Base-by-base conservation (phyloP, 192 early-diverging fungal species). In the Coemansia sp. region DNA sequence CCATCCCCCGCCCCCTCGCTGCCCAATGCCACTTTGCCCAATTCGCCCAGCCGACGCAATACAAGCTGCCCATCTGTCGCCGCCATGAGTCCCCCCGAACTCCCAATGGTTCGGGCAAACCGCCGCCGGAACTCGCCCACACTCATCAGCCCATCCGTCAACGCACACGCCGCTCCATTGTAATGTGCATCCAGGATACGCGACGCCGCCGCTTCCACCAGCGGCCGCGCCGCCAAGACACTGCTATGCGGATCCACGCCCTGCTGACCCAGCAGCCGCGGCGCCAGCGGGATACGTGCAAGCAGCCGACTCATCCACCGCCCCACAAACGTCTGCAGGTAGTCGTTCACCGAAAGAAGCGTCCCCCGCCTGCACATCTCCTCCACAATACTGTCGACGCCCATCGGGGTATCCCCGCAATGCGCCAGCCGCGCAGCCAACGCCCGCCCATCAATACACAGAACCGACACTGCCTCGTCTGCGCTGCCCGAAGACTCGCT, bases 381-480 rank as follows among this genome's bases (percentile, higher is more conserved):
- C 1, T 42, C 51, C 9, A 62, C 36, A 7, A 57, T 34, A 6
- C 20, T 18, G 28, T 54, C 60, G 19, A 70, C 46, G 0, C 54
- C 67, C 42, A 46, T 53, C 18, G 67, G 67, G 14, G 60, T 70
- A 47, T 70, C 67, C 2, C 67, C 67, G 10, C 43, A 26, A 34
- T 44, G 63, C 3, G 38, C 39, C 33, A 70, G 31, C n/a, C 55
- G 34, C 10, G 45, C 17, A 1, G 53, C 37, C 21, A 70, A 47
- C 34, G 22, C 34, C 17, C 23, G 35, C 7, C 27, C 36, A 36
- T 48, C 49, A 8, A 62, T 12, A 7, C 49, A 53, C 36, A 67
- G 57, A 12, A 45, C 57, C n/a, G 64, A 60, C n/a, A n/a, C n/a
- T n/a, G n/a, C 47, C 10, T 44, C 20, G 11, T 34, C 44, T 18